Evolutionary conservation across 192 early-diverging fungal species (phyloP), one percentile per base, ranked within the genome.

Genomic region (Lobosporangium transversale): DNA sequence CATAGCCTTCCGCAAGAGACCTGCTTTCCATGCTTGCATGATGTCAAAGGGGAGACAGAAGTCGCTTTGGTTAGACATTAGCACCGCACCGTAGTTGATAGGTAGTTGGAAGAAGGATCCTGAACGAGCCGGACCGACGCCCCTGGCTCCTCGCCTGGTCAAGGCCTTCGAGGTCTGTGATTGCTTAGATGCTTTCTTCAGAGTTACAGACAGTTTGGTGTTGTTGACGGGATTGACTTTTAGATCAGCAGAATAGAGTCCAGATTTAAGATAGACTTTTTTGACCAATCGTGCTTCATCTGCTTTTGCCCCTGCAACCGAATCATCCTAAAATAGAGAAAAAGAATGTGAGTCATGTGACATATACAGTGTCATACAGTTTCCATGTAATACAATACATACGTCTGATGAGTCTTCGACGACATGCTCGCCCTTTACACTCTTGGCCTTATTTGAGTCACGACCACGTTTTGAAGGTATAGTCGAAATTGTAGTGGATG

Each of bases 21-120:
- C 78, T 17, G 43, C 49, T 4, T 84, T 62, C 51, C 76, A 88
- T 29, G 79, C 79, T 27, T 79, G 80, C 59, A 82, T 67, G 23
- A 95, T 78, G 80, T 94, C 90, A 52, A 78, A 86, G 1, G 93
- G 86, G 2, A 95, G 53, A 8, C 58, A 55, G 65, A 95, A 95
- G 30, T 95, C 90, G 26, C 47, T 31, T 44, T 85, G 78, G 0
- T 51, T 81, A 6, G 80, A 64, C 31, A 93, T 67, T 9, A 94
- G 47, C 9, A 67, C 55, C 15, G 81, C 53, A 11, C 92, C 93
- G 51, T 87, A 83, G 63, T 92, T 80, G 37, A 88, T 75, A 4
- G 92, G 90, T 24, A 90, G 44, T 3, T 80, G 82, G 44, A 94
- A 88, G 32, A 62, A 60, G 15, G 60, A 15, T 7, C 21, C 23